Evolutionary conservation across 1,284 basidiomycete species (phyloP), one percentile per base, ranked within the genome.

Genomic region (Ganoderma resinaceum): DNA sequence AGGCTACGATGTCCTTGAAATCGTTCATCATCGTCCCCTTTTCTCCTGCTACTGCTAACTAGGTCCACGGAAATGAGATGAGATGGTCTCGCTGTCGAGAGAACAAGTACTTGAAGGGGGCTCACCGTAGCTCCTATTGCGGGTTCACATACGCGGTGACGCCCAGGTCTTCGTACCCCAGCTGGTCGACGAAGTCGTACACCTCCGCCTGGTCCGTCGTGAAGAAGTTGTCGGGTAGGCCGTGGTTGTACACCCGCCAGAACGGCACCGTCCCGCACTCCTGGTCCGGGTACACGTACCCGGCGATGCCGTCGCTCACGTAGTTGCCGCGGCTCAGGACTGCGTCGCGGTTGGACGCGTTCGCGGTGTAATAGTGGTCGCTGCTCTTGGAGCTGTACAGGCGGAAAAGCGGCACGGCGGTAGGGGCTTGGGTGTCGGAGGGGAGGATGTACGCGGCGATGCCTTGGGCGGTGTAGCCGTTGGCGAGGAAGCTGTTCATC

Each of bases 261-360:
- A 58, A 31, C 4, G 55, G 55, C 55, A 58, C 55, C 33, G 55
- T 58, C 20, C 55, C 55, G 55, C 55, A 58, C 33, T 58, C 33
- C 55, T 37, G 31, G 55, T 58, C 55, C 31, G 55, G 20, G n/a
- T 58, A 58, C 55, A 58, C 55, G 33, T 58, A 58, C 55, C 55
- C 55, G 8, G 33, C 55, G 16, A 58, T 31, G 33, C 55, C 55
- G 6, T 58, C 29, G 33, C 55, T 58, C 18, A 58, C 55, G 33
- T 58, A 58, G 55, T 58, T 37, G 31, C 55, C 55, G 20, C 55
- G 55, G 55, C 11, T 58, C 20, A 58, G 14, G 46, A 37, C 33
- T 1, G 6, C 55, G 20, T 58, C 55, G 18, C 55, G 55, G 33
- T 58, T n/a, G 23, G 46, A 12, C 46, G 55, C n/a, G 55, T 58